A percentile compares a stretch with the other conserved stretches of the same genome.
phyloP scores from a whole-genome alignment of 352 stramenopile species.

The Phytophthora pluvialis region DNA sequence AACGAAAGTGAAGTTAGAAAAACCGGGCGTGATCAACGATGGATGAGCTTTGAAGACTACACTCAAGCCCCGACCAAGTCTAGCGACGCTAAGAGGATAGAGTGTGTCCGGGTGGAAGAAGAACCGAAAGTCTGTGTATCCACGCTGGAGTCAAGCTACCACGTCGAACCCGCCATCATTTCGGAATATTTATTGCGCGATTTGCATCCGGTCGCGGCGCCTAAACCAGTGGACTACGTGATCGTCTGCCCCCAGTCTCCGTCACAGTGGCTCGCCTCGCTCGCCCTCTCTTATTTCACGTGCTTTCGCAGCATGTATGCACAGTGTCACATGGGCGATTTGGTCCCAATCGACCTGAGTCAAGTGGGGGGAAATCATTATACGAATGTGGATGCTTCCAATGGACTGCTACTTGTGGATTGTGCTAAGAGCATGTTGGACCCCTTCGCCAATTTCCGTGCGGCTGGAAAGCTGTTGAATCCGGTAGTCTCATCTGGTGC shows the following conservation, averaged over 20 bases:
- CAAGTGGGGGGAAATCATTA: conserved; percentile 44
- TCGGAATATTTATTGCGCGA: conserved; percentile 80
- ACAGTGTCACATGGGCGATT: conserved; percentile 74
- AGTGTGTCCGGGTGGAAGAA: conserved; percentile 32
- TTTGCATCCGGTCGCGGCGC: conserved; percentile 65
- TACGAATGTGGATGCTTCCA: conserved; percentile 57
- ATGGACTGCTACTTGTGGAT: conserved; percentile 62
- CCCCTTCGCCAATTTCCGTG: conserved; percentile 70
- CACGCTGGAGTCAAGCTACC: conserved; percentile 56
- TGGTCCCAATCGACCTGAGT: conserved; percentile 55
- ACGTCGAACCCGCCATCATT: conserved; percentile 60
- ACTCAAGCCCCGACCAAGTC: conserved; percentile 18
- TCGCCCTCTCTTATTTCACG: conserved; percentile 76
- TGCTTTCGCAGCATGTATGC: conserved; percentile 75
- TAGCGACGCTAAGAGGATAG: conserved; percentile 32
- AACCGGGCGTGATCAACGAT: conserved; percentile 31
- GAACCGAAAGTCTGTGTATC: conserved; percentile 57
- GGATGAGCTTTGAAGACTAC: conserved; percentile 57
- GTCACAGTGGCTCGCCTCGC: conserved; percentile 70
- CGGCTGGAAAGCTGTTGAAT: conserved; percentile 61
- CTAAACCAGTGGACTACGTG: conserved; percentile 77
- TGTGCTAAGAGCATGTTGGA: conserved; percentile 57
- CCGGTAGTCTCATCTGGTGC: conserved; percentile 53
- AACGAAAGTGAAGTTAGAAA: conserved; percentile 33
- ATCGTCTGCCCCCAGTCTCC: conserved; percentile 77